A percentile compares a stretch with the other conserved stretches of the same genome.
phyloP scores from a whole-genome alignment of 2,329 filamentous ascomycete genomes.

The Lachnellula cervina region DNA sequence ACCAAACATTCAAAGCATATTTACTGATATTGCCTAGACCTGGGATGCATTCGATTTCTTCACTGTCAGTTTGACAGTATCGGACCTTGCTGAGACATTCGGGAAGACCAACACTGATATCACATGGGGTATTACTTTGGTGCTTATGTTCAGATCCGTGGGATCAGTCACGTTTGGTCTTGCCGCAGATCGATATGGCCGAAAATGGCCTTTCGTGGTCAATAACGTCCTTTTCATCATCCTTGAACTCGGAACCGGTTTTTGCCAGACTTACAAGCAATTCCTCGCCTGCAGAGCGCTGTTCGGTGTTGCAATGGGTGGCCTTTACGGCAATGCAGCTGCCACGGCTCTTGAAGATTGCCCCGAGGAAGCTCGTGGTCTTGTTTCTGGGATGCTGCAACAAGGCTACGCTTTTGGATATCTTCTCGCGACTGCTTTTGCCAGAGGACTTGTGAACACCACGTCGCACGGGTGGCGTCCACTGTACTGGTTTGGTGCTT shows the following conservation, averaged over 20 bases:
- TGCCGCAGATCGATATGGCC: conserved; percentile 71
- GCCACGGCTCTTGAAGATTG: conserved; percentile 69
- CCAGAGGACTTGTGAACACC: conserved; percentile 66
- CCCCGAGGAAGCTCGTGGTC: conserved; percentile 51
- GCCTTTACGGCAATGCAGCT: conserved; percentile 72
- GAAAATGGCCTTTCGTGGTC: conserved; percentile 74
- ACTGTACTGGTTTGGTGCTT: conserved; percentile 83
- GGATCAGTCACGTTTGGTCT: conserved; percentile 74
- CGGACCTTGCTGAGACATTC: conserved; percentile 60
- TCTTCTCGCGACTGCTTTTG: conserved; percentile 66
- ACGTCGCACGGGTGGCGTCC: conserved; percentile 78
- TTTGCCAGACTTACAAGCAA: conserved; percentile 57
- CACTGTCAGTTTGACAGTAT: conserved; percentile 72
- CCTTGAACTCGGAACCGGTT: conserved; percentile 71
- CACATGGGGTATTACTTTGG: conserved; percentile 70
- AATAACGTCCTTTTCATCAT: conserved; percentile 70
- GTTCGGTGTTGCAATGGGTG: conserved; percentile 80
- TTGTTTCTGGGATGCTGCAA: conserved; percentile 79
- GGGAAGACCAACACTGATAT: conserved; percentile 61
- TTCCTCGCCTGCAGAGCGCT: conserved; percentile 71
- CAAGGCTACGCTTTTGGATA: conserved; percentile 80
- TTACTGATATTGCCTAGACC: conserved; percentile 34
- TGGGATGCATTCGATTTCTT: conserved; percentile 84
- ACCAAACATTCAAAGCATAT: not conserved
- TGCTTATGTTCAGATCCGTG: conserved; percentile 67